phyloP scores from a whole-genome alignment of 768 basidiomycete genomes.

The Boletus rufocinnamomeus region DNA sequence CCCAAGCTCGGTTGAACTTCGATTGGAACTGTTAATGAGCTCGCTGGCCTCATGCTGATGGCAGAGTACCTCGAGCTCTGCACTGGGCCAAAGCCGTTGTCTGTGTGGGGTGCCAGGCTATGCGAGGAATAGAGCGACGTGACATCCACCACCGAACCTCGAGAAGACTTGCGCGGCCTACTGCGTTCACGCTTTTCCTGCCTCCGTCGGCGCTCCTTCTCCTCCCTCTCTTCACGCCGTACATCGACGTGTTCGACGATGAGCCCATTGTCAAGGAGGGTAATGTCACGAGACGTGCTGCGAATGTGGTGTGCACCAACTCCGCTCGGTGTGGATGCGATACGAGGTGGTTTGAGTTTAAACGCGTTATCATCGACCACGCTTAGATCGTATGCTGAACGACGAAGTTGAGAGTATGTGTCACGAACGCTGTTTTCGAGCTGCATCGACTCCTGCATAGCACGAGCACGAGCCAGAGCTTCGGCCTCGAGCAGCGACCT shows the following conservation, averaged over 20 bases:
- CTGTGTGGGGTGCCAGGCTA: slow-evolving; percentile 54
- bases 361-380: slow-evolving; percentile 58
- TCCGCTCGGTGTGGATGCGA: slow-evolving; percentile 37
- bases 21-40: slow-evolving; percentile 58
- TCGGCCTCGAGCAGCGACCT: slow-evolving; percentile 81
- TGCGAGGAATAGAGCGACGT: slow-evolving; percentile 71
- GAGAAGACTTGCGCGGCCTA: slow-evolving; percentile 70
- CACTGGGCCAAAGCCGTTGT: slow-evolving; percentile 56
- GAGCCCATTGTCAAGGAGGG: slow-evolving; percentile 84
- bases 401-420: slow-evolving; percentile 75
- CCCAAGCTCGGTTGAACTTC: slow-evolving; percentile 61
- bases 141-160: slow-evolving; percentile 69
- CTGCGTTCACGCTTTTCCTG: slow-evolving; percentile 62
- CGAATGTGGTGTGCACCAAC: slow-evolving; percentile 42
- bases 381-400: slow-evolving; percentile 71
- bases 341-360: slow-evolving; percentile 66
- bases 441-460: slow-evolving; percentile 75
- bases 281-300: slow-evolving; percentile 68
- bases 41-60: slow-evolving; percentile 57
- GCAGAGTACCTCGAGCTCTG: slow-evolving; percentile 65
- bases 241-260: slow-evolving; percentile 88
- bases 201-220: slow-evolving; percentile 64
- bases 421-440: slow-evolving; percentile 79
- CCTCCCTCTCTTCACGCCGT: slow-evolving; percentile 75
- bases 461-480: slow-evolving; percentile 71